Base-by-base conservation (phyloP, 371 early-diverging fungal species). In the Lichtheimia corymbifera region DNA sequence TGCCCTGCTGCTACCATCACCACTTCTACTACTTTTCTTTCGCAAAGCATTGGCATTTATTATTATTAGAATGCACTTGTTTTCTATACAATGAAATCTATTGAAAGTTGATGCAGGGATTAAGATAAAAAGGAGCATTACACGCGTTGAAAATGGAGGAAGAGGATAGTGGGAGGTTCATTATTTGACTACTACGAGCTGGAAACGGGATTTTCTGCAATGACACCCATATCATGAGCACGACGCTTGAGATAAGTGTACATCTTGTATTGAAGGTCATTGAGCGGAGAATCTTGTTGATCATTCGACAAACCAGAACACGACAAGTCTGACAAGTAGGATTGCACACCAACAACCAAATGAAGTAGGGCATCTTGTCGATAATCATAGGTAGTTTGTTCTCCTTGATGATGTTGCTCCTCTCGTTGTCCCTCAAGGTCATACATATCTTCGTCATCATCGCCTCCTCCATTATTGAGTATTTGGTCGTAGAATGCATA, bases 231-330 rank as follows among this genome's bases (percentile, higher is more conserved):
- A 51, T 78, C 73, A 28, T 47, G 65, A 17, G 72, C 76, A 63
- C 73, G 71, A 53, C 71, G 79, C 49, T 71, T 78, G 40, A 78
- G 68, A 51, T 74, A 78, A 49, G 71, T 73, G 40, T 78, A 78
- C 73, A 78, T 78, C 63, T 78, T 78, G 60, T 78, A 78, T 61
- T 78, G 79, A 14, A 78, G 68, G 13, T 75, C 70, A 28, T 71
- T 59, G 15, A 78, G 55, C 42, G 73, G 79, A 28, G 79, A 78
- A 42, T 62, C 65, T 20, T 63, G 50, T 53, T 58, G 27, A 50
- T 59, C 63, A 15, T 62, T 58, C 13, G 65, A 43, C 5, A 20
- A 12, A 11, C 22, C 55, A 11, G 71, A 60, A 9, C 35, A 35
- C 11, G 35, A 35, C 35, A 35, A 35, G 14, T 78, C 79, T 6